Evolutionary conservation across 441 rosid genomes (phyloP).

Genomic region (Breynia disticha): DNA sequence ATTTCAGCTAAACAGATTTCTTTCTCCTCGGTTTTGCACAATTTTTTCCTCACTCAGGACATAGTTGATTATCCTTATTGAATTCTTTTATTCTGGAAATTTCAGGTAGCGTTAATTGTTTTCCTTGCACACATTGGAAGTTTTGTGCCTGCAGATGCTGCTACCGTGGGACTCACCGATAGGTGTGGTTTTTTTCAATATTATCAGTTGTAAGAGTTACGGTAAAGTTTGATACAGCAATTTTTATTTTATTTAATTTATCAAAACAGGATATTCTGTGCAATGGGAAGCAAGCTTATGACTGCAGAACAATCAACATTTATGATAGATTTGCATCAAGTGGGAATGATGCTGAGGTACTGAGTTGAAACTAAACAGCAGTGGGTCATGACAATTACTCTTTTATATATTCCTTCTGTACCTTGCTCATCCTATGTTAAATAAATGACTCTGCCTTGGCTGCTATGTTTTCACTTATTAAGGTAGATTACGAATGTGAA

Average conservation of each 20-base stretch:
- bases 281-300: conserved; percentile 89
- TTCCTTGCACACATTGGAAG: conserved; percentile 97
- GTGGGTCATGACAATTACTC: conserved; percentile 8
- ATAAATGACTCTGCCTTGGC: not conserved
- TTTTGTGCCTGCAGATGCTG: conserved; percentile 97
- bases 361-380: conserved; percentile 8
- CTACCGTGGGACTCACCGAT: conserved; percentile 91
- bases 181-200: conserved; percentile 37
- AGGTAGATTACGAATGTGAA: too few relatives aligned
- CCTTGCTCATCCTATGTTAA: conserved; percentile 6
- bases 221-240: conserved; percentile 1
- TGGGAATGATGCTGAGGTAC: conserved; percentile 96
- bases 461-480: not conserved
- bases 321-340: conserved; percentile 98
- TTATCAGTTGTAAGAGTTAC: conserved; percentile 13
- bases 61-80: not conserved
- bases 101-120: conserved; percentile 91
- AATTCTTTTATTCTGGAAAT: conserved; percentile 3
- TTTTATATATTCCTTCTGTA: conserved; percentile 6
- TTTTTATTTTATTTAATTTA: conserved; percentile 11
- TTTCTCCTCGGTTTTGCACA: not conserved
- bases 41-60: not conserved
- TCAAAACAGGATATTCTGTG: conserved; percentile 79
- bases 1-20: too few relatives aligned
- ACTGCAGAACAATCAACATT: conserved; percentile 90